These are phyloP conservation scores for Flaveria floridana DNA, from an alignment of 140 eudicot genomes.

Conservation along the genomic window DNA sequence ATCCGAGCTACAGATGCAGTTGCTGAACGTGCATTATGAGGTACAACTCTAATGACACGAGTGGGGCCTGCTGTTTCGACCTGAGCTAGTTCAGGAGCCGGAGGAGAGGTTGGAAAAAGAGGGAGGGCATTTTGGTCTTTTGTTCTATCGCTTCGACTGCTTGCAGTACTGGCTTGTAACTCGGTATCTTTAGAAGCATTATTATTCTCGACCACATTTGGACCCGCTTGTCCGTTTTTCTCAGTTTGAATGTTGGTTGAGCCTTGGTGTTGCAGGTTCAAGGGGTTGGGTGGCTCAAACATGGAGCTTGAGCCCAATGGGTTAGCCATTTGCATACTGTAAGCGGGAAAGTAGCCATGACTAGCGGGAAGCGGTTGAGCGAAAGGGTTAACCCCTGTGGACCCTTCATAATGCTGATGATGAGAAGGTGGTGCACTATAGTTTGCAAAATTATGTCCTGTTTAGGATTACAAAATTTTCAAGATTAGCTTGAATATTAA, in stretches of 20 bases:
- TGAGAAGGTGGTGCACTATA: conserved; percentile 57
- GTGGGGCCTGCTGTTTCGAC: conserved; percentile 25
- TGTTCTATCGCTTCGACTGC: conserved; percentile 56
- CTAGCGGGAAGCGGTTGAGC: conserved; percentile 53
- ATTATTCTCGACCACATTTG: conserved; percentile 29
- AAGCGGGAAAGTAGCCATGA: conserved; percentile 71
- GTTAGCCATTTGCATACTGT: conserved; percentile 60
- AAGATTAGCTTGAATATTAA: background rate
- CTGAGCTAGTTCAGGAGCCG: conserved; percentile 13
- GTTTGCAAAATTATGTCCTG: conserved; percentile 41
- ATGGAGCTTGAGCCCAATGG: conserved; percentile 30
- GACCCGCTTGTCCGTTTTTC: conserved; percentile 29
- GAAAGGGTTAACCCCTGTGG: conserved; percentile 43
- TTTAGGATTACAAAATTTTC: background rate
- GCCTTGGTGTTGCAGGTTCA: conserved; percentile 38
- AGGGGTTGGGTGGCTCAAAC: conserved; percentile 37
- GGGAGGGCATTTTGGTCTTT: conserved; percentile 49
- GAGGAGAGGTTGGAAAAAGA: conserved; percentile 57
- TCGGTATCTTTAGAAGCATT: conserved; percentile 41
- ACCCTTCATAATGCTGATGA: conserved; percentile 46
- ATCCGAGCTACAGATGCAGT: conserved; percentile 79
- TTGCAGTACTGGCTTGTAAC: conserved; percentile 61
- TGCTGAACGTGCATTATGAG: conserved; percentile 69
- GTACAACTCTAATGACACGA: conserved; percentile 59
- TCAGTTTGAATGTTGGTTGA: conserved; percentile 43